Conservation (phyloP, 2,329 filamentous ascomycete species). For the Diaporthe nobilis region DNA sequence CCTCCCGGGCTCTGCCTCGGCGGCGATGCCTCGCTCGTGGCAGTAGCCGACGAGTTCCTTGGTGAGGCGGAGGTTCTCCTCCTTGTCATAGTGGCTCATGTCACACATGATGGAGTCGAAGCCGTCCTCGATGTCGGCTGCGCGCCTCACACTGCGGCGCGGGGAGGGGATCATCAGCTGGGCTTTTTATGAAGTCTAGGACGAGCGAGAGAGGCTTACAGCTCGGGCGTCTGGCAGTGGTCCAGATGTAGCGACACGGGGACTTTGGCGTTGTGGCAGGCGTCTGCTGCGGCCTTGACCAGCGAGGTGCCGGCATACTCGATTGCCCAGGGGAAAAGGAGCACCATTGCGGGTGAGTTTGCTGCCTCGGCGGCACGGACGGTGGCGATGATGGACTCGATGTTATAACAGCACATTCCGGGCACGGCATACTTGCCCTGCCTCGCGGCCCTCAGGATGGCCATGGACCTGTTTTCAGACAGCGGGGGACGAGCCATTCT, state of each 20-base stretch:
- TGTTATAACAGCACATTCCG: constrained; percentile 76
- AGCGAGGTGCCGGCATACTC: constrained; percentile 73
- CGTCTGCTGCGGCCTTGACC: constrained; percentile 68
- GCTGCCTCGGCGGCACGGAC: constrained; percentile 78
- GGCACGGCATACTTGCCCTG: constrained; percentile 71
- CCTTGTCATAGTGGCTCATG: constrained; percentile 79
- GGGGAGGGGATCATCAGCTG: not conserved
- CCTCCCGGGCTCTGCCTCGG: constrained; percentile 78
- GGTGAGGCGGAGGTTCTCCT: constrained; percentile 74
- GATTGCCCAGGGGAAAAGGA: constrained; percentile 82
- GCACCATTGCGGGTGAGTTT: constrained; percentile 77
- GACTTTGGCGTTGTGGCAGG: constrained; percentile 69
- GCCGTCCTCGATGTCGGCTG: constrained; percentile 65
- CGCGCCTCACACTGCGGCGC: constrained; percentile 61
- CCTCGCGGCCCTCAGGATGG: constrained; percentile 70
- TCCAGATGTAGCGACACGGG: constrained; percentile 76
- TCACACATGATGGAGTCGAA: constrained; percentile 84
- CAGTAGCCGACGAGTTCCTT: constrained; percentile 74
- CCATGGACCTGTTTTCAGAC: constrained; percentile 64
- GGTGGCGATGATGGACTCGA: constrained; percentile 78
- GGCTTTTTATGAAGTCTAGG: not conserved
- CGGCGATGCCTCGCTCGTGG: constrained; percentile 73
- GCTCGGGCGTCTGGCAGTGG: constrained; percentile 75
- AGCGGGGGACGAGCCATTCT: constrained; percentile 55
- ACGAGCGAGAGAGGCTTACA: constrained; percentile 46